These are phyloP conservation scores for Saccharomycopsis babjevae DNA, from an alignment of 805 yeast species.

Conservation along the genomic window DNA sequence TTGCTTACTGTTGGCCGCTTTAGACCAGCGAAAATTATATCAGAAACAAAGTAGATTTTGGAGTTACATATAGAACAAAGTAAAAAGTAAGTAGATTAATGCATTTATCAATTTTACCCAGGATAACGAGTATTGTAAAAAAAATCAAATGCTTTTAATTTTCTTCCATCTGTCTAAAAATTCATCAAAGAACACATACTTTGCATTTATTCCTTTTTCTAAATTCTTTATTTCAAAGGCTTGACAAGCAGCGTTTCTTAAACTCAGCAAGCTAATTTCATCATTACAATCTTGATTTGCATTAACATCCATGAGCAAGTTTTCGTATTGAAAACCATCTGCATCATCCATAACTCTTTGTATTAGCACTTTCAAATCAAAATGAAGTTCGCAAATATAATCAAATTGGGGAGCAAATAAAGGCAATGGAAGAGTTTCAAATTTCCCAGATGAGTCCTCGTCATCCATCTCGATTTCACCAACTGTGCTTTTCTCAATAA, in stretches of 20 bases:
- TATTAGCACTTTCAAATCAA: not conserved
- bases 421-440: not conserved
- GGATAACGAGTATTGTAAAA: no score
- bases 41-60: not conserved
- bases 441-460: not conserved
- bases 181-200: slow-evolving; percentile 5
- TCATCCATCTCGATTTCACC: not conserved
- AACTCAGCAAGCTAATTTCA: not conserved
- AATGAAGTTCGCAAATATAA: not conserved
- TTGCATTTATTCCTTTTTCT: slow-evolving; percentile 3
- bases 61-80: not conserved
- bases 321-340: not conserved
- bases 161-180: slow-evolving; percentile 1
- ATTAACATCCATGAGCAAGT: not conserved
- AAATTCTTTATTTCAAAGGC: slow-evolving; percentile 1
- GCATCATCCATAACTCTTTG: not conserved
- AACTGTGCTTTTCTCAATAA: not conserved
- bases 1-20: slow-evolving; percentile 5
- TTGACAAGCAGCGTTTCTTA: not conserved
- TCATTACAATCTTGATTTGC: not conserved
- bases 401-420: not conserved
- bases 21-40: not conserved
- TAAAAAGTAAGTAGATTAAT: not conserved
- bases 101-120: not conserved
- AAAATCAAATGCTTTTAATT: no score